Evolutionary conservation across 345 rosid genomes (phyloP).

Genomic region (Sapria himalayana): DNA sequence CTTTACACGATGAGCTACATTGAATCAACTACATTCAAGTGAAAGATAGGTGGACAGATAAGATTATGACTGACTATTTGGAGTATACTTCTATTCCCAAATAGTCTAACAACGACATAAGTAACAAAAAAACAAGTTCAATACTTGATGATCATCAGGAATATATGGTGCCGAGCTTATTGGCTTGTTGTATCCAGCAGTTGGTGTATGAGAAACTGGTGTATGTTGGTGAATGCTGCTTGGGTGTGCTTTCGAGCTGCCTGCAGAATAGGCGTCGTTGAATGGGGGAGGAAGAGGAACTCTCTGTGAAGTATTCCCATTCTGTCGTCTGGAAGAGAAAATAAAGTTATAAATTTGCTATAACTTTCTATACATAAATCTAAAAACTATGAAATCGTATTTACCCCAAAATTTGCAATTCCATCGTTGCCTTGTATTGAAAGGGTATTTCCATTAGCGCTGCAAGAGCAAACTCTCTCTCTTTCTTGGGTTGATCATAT

Average conservation of each 20-base stretch:
- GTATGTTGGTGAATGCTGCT: conserved; percentile 18
- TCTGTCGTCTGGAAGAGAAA: conserved; percentile 23
- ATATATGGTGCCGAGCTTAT: conserved; percentile 17
- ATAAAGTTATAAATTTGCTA: not conserved
- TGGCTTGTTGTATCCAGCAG: conserved; percentile 15
- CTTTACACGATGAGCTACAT: too few relatives aligned
- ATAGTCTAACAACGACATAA: too few relatives aligned
- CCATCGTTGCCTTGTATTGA: conserved; percentile 83
- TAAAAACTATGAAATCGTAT: not conserved
- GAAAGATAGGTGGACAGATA: too few relatives aligned
- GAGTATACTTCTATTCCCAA: too few relatives aligned
- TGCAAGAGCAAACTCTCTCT: conserved; percentile 74
- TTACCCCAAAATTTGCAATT: conserved; percentile 71
- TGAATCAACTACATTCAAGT: too few relatives aligned
- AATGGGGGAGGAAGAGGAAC: conserved; percentile 64
- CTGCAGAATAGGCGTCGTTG: conserved; percentile 20
- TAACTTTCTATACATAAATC: not conserved
- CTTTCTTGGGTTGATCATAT: conserved; percentile 34
- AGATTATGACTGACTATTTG: too few relatives aligned
- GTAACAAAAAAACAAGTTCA: not conserved
- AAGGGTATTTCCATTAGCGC: conserved; percentile 93
- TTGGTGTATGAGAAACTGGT: conserved; percentile 8
- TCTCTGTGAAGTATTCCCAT: conserved; percentile 32
- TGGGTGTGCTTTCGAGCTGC: conserved; percentile 17
- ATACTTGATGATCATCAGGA: conserved; percentile 30